Percentiles rank a stretch among this genome's conserved stretches.
These are phyloP conservation scores for Entomortierella parvispora DNA, from an alignment of 192 early-diverging fungal species.

Conservation along the genomic window DNA sequence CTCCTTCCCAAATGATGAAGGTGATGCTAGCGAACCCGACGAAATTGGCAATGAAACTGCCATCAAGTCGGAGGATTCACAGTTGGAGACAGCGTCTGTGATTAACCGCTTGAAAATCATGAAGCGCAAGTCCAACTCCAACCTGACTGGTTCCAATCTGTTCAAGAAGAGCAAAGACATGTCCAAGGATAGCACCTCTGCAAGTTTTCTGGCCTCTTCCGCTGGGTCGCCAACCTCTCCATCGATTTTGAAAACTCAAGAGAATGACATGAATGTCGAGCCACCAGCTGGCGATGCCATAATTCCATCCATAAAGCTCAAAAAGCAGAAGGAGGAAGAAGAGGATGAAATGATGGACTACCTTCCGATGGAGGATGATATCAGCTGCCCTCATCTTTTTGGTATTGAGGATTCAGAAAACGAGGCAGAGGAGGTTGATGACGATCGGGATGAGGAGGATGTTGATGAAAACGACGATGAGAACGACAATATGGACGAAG, in stretches of 20 bases:
- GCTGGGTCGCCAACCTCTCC: background rate
- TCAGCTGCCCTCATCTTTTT: slow-evolving; percentile 34
- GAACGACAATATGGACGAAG: slow-evolving; percentile 3
- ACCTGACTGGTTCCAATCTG: background rate
- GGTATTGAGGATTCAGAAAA: slow-evolving; percentile 23
- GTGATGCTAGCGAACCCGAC: too few relatives aligned
- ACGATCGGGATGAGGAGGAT: slow-evolving; percentile 7
- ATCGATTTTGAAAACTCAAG: background rate
- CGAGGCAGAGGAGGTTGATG: slow-evolving; percentile 28
- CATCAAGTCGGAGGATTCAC: background rate
- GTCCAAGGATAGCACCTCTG: background rate
- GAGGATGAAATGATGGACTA: slow-evolving; percentile 17
- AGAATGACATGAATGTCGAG: too few relatives aligned
- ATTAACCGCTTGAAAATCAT: slow-evolving; percentile 14
- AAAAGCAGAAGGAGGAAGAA: slow-evolving; percentile 1
- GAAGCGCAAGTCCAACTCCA: slow-evolving; percentile 36
- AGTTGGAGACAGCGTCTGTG: background rate
- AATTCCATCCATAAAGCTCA: too few relatives aligned
- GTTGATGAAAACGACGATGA: slow-evolving; percentile 20
- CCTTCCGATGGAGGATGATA: slow-evolving; percentile 34
- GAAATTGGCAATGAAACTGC: too few relatives aligned
- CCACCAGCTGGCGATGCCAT: too few relatives aligned
- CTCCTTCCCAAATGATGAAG: too few relatives aligned
- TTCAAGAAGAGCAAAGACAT: slow-evolving; percentile 30
- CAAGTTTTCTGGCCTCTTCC: background rate